Evolutionary conservation across 495 filamentous ascomycete genomes (phyloP).

Genomic region (Aspergillus conjunctus): DNA sequence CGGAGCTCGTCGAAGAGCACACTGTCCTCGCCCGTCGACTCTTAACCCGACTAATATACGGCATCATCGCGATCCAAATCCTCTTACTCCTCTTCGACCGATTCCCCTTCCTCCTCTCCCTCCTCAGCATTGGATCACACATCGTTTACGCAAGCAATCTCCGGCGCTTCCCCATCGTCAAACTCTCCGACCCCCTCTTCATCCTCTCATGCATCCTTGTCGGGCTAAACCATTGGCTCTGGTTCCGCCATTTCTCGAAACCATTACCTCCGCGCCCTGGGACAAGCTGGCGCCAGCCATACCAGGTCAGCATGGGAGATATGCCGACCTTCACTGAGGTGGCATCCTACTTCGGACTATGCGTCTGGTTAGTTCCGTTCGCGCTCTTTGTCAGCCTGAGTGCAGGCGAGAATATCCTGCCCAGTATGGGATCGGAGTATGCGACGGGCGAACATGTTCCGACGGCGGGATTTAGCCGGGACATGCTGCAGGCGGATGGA

Average conservation of each 20-base stretch:
- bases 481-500: slow-evolving; percentile 44
- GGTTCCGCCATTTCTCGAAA: slow-evolving; percentile 90
- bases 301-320: slow-evolving; percentile 55
- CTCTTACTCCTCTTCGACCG: slow-evolving; percentile 79
- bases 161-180: slow-evolving; percentile 83
- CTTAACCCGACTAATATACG: slow-evolving; percentile 82
- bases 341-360: slow-evolving; percentile 92
- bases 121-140: slow-evolving; percentile 80
- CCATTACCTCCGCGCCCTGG: slow-evolving; percentile 37
- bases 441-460: slow-evolving; percentile 59
- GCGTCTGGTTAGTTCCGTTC: slow-evolving; percentile 96
- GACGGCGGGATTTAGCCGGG: slow-evolving; percentile 39
- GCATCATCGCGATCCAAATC: slow-evolving; percentile 71
- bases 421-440: slow-evolving; percentile 75
- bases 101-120: slow-evolving; percentile 73
- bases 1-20: slow-evolving; percentile 96
- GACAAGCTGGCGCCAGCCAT: slow-evolving; percentile 54
- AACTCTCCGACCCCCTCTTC: slow-evolving; percentile 86
- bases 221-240: slow-evolving; percentile 89
- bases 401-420: slow-evolving; percentile 91
- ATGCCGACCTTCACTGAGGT: slow-evolving; percentile 92
- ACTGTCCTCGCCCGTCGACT: slow-evolving; percentile 88
- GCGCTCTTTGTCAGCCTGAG: slow-evolving; percentile 90
- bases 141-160: slow-evolving; percentile 88
- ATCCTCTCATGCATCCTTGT: slow-evolving; percentile 83